phyloP scores from a whole-genome alignment of 1,284 basidiomycete genomes.

The Ustilago crameri region DNA sequence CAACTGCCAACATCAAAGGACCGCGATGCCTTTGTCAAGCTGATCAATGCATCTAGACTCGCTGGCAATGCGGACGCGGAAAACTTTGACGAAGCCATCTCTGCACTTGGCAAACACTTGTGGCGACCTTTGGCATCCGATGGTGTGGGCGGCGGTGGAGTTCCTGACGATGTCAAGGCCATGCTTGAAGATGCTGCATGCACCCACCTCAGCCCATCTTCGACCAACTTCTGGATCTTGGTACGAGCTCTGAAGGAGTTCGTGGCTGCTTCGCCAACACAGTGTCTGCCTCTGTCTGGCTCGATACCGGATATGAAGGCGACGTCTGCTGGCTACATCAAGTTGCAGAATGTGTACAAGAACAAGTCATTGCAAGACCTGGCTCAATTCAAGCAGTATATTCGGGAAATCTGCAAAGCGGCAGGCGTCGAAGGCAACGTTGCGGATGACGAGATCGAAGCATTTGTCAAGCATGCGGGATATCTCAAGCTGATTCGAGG shows the following conservation, averaged over 20 bases:
- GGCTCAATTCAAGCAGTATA: constrained; percentile 69
- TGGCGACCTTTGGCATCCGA: constrained; percentile 60
- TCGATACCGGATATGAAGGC: constrained; percentile 96
- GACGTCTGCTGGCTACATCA: constrained; percentile 82
- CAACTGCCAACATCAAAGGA: constrained; percentile 75
- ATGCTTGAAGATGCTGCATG: constrained; percentile 75
- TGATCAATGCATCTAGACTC: constrained; percentile 73
- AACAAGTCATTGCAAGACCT: constrained; percentile 78
- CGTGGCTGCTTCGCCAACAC: constrained; percentile 68
- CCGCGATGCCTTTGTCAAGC: constrained; percentile 81
- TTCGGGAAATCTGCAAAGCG: constrained; percentile 61
- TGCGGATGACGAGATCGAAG: constrained; percentile 73
- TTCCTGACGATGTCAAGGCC: constrained; percentile 49
- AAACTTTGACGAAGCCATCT: constrained; percentile 79
- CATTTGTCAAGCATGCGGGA: constrained; percentile 90
- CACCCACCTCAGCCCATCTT: constrained; percentile 66
- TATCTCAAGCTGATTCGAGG: constrained; percentile 82
- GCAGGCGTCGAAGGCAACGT: constrained; percentile 66
- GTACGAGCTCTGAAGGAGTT: constrained; percentile 79
- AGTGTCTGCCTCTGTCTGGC: constrained; percentile 73
- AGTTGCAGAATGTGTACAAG: constrained; percentile 82
- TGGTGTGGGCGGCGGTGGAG: constrained; percentile 39
- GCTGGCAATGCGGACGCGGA: constrained; percentile 83
- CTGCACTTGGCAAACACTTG: constrained; percentile 60
- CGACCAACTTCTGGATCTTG: constrained; percentile 84